Base-by-base conservation (phyloP, 2,329 filamentous ascomycete species). In the Talaromyces sp. region DNA sequence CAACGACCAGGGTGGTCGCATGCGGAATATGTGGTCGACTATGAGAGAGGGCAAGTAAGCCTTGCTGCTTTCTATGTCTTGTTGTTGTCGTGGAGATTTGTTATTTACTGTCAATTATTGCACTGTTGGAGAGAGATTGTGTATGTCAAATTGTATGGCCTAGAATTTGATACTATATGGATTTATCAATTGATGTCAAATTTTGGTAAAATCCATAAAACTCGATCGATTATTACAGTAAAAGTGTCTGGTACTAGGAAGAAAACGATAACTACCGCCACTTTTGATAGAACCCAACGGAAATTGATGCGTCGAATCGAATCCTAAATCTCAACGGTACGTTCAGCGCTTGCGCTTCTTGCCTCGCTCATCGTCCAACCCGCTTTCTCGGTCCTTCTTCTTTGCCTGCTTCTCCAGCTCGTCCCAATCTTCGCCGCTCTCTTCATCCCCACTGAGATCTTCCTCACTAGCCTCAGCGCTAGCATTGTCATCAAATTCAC, bases 401-500 rank as follows among this genome's bases (percentile, higher is more conserved):
- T 82, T 84, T 1, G 85, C 93, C 81, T 96, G 96, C 76, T 88
- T 88, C 80, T 97, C 93, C 62, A 97, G 74, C 75, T 96, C 92
- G 72, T 98, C 93, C 93, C 93, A 97, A 71, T 96, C 91, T 73
- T 97, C 89, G 55, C 89, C 89, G 65, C 91, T 89, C 51, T 89
- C 89, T 7, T 93, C 90, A 3, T 86, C 84, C 7, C 67, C 75
- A 58, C 75, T 78, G 50, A 84, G 86, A 19, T 85, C 81, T 21
- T 89, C 81, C 19, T 89, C 89, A 55, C 83, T 84, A 52, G 76
- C 86, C 59, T 91, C 90, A 13, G 93, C 92, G 64, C 86, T 89
- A 31, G 91, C 93, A 64, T 96, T 93, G 70, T 93, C 93, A 69
- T 96, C 93, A 71, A 95, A 98, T 64, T 98, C 93, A 21, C 89